Evolutionary conservation across 345 rosid genomes (phyloP), one percentile per base, ranked within the genome.

Genomic region (Hibiscus syriacus): DNA sequence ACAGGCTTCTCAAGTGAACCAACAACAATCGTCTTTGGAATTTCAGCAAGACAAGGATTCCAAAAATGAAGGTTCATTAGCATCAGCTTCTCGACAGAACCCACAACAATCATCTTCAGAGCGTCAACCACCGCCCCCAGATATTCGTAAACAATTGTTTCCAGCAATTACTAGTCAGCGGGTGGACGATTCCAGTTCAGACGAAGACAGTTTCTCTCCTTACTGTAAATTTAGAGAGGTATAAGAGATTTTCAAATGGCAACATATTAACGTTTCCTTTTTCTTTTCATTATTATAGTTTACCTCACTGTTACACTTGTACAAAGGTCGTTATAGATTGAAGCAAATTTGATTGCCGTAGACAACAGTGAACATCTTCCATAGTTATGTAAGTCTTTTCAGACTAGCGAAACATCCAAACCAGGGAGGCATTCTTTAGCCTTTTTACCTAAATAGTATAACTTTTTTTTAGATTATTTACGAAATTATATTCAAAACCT

Each of bases 91-190:
- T 43, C 49, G 6, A 43, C 16, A 12, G 17, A 36, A 36, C 39
- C 39, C 7, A 36, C 39, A 36, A 34, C 16, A 11, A 41, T 59
- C 73, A 62, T 56, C 76, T 39, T 64, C 58, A 25, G 86, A 78
- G 29, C 64, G 69, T 68, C 71, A 27, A 32, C 84, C 78, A 57
- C 79, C 79, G 39, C 67, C 83, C 5, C 8, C 70, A 22, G 90
- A 87, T 45, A 55, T 77, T 56, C 72, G 72, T 61, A 79, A 73
- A 39, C 70, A 76, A 70, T 79, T 90, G 23, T 90, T 92, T 72
- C 96, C 95, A 54, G 90, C 85, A 8, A 86, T 88, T 59, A 69
- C 68, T 45, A 89, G 80, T 66, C 85, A 81, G 67, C 83, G 80
- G 64, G 27, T 60, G 26, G 78, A 84, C 17, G 67, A 71, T 73